These are phyloP conservation scores for Flueggea neowawraea DNA, from an alignment of 441 rosid species.

Conservation along the genomic window DNA sequence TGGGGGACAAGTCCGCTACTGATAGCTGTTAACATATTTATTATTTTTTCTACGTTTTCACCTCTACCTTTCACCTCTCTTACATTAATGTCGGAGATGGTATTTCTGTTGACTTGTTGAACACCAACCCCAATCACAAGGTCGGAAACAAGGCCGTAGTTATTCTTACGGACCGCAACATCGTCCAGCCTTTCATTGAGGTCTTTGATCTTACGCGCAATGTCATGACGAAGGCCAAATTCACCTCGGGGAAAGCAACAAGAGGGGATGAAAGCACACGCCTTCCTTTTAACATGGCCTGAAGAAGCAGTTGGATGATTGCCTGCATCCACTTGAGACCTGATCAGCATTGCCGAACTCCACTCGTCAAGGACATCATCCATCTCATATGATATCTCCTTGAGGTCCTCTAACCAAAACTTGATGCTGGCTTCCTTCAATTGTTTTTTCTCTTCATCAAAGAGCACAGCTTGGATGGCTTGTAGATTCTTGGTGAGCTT, in stretches of 20 bases:
- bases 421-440: too few species aligned
- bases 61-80: constrained; percentile 20
- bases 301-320: neutral
- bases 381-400: too few species aligned
- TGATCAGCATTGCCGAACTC: too few species aligned
- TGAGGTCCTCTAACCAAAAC: too few species aligned
- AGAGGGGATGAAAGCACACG: neutral
- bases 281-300: constrained; percentile 1
- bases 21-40: constrained; percentile 1
- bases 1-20: neutral
- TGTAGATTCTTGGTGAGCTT: too few species aligned
- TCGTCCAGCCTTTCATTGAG: constrained; percentile 6
- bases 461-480: too few species aligned
- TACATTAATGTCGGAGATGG: constrained; percentile 5
- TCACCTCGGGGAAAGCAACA: constrained; percentile 7
- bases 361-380: too few species aligned
- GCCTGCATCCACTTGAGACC: too few species aligned
- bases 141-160: neutral
- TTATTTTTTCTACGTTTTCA: neutral
- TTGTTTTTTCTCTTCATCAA: too few species aligned
- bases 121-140: neutral
- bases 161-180: constrained; percentile 8
- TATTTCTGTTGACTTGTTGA: neutral
- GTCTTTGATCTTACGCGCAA: constrained; percentile 7
- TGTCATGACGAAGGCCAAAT: constrained; percentile 5